These are phyloP conservation scores for Amborella trichopoda DNA, from an alignment of 164 flowering plant genomes.

Conservation along the genomic window DNA sequence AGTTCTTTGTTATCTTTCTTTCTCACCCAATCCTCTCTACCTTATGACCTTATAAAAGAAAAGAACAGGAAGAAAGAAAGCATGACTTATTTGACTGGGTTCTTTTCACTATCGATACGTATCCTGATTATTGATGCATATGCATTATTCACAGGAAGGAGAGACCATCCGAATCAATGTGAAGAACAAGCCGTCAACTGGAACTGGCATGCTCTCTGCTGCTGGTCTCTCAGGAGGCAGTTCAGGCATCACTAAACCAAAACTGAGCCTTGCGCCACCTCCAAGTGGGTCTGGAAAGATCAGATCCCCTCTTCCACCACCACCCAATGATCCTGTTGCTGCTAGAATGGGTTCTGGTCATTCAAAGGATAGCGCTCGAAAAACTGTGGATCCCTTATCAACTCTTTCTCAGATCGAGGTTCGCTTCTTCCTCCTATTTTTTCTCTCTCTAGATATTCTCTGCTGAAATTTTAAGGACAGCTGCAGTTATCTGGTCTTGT, in stretches of 20 bases:
- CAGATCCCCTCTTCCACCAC: conserved; percentile 84
- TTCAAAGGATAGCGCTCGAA: conserved; percentile 33
- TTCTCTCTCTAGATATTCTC: not conserved
- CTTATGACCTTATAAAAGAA: no score
- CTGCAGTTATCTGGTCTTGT: not conserved
- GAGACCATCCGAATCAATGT: conserved; percentile 94
- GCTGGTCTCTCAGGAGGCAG: conserved; percentile 59
- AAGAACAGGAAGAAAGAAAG: no score
- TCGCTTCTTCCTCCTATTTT: conserved; percentile 3
- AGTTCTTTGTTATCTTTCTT: no score
- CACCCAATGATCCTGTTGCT: conserved; percentile 90
- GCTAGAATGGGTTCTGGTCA: conserved; percentile 30
- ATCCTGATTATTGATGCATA: no score
- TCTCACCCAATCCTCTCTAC: no score
- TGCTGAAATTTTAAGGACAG: not conserved
- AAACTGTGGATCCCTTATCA: conserved; percentile 46
- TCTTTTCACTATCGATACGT: no score
- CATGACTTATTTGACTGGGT: no score
- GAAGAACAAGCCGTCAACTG: conserved; percentile 66
- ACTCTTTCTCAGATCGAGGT: conserved; percentile 88
- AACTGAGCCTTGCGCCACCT: conserved; percentile 68
- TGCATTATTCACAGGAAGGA: conserved; percentile 90
- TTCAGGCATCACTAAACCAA: conserved; percentile 37
- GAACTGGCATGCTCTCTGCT: conserved; percentile 88
- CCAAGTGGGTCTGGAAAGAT: conserved; percentile 58